Evolutionary conservation across 805 yeast genomes (phyloP), one percentile per base, ranked within the genome.

Genomic region (Suhomyces emberorum): DNA sequence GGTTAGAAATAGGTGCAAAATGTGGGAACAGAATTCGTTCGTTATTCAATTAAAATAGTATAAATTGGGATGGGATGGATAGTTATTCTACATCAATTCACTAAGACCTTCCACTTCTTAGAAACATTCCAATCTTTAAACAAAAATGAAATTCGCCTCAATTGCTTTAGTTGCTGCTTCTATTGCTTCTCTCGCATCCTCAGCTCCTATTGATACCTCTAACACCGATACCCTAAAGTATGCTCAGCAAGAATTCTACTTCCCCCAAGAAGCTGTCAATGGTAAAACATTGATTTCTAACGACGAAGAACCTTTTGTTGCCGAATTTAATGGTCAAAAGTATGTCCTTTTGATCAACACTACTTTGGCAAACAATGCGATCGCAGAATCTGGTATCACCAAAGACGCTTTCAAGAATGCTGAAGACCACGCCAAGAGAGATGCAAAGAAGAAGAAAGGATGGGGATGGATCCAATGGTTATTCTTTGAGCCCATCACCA

Each of bases 181-280:
- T 23, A 19, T 28, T 15, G 32, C 45, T n/a, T 8, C 23, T 18
- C 23, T 32, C 10, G 43, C 30, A 7, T 16, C 37, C 22, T 38
- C 46, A 18, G 43, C 39, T 15, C 45, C 43, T 27, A 32, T 44
- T 16, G 35, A 39, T 12, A 31, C 37, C 28, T 28, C 38, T 8
- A 32, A 21, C 12, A 31, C 35, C 5, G 18, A 24, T 4, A 15
- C 24, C 9, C 12, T 31, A 8, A 18, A 24, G 7, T n/a, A 12
- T n/a, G 12, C 12, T 9, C 32, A 25, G 16, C 16, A 20, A 6
- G 42, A 38, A 32, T 28, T 30, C 30, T n/a, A 19, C 30, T 35
- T 45, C 19, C 47, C 49, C 10, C 41, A 39, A 3, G 43, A 47
- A 28, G 45, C 51, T n/a, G 26, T 47, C 22, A 22, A 22, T 21